Base-by-base conservation (phyloP, 2,329 filamentous ascomycete genomes). In the Aspergillus brunneoviolaceus region DNA sequence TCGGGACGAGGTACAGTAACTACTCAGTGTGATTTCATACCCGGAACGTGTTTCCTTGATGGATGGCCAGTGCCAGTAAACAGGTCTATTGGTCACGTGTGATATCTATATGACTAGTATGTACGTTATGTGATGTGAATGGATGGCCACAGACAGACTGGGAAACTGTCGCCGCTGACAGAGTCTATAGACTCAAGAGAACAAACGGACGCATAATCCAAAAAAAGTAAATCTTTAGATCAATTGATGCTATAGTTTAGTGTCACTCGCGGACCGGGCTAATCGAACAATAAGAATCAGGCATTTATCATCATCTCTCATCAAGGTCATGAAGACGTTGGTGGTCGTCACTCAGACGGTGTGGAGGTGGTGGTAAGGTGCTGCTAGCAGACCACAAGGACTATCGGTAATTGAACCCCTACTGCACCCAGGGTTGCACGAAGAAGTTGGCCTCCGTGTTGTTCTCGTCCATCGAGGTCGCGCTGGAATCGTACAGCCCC, bases 291-390 rank as follows among this genome's bases (percentile, higher is more conserved):
- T 53, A 62, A 62, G 51, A 68, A 70, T 65, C 64, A 73, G 68
- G 72, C 70, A 74, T 74, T 73, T 73, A 74, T 76, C 74, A 76
- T 77, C 74, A 77, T 77, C 75, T 75, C 74, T 77, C 75, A 76
- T 77, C 74, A 77, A 68, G 71, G 74, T 76, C 74, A 68, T 77
- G 62, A 76, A 75, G 73, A 66, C 65, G 63, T 52, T 48, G 58
- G 58, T 63, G 63, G 39, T 63, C 60, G 65, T 67, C 65, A 65
- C 64, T 64, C 57, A 65, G 66, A 75, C 74, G 70, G 73, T 76
- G 71, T 76, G 64, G 72, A 74, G 72, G 70, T 74, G 73, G 71
- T 74, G 73, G 71, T 72, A 71, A 70, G 67, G 69, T 70, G 72
- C 68, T 65, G 67, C 69, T 58, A 64, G 65, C 58, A 66, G 64